Evolutionary conservation across 2,329 filamentous ascomycete genomes (phyloP), one percentile per base, ranked within the genome.

Genomic region (Colletotrichum filicis): DNA sequence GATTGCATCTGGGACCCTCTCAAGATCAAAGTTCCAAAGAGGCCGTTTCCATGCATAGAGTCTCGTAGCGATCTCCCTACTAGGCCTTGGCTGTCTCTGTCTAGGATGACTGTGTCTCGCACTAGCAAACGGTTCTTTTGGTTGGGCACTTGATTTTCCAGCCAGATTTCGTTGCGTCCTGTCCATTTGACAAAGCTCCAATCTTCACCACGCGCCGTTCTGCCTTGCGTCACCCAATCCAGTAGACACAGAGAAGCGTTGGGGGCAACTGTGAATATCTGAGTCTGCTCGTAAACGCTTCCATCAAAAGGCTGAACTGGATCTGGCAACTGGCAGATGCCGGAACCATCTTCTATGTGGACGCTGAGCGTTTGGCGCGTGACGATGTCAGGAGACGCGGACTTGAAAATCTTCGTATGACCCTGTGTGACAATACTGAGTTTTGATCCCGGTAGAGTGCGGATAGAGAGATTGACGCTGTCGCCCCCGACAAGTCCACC

Each of bases 391-490:
- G 83, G 83, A 67, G 86, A 84, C 60, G 89, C 82, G 1, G 95
- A 93, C 80, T 97, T 97, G 89, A 98, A 98, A 77, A 99, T 92
- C 85, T 98, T 99, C 73, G 97, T 98, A 83, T 95, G 95, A 65
- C 96, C 96, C 85, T 92, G 91, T 0, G 91, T 92, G 73, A 90
- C 89, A 46, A 92, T 83, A 77, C 87, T 91, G 66, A 98, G 89
- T 73, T 91, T 92, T 5, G 94, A 92, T 2, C 85, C 83, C 3
- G 87, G 77, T 12, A 90, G 89, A 60, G 98, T 86, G 11, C 88
- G 87, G 74, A 98, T 89, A 24, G 87, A 85, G 30, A 99, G 89
- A 78, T 92, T 87, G 81, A 98, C 92, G 75, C 90, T 87, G 82
- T 99, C 97, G 55, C 95, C 95, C 14, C 93, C 94, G 1, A 99